phyloP scores from a whole-genome alignment of 345 rosid species.

The Chamaenerion angustifolium region DNA sequence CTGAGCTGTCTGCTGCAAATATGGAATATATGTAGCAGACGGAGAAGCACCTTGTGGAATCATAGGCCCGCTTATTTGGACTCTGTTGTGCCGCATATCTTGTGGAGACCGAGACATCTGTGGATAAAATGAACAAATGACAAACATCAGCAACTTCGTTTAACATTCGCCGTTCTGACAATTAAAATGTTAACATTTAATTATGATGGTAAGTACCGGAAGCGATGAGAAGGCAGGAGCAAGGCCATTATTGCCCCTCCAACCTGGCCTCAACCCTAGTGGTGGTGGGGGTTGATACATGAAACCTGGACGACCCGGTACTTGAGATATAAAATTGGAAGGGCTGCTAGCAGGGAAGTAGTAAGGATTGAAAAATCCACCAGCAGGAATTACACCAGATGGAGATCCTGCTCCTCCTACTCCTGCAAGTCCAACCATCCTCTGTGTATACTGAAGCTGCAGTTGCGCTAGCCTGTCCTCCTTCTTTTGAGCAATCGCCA shows the following conservation, averaged over 20 bases:
- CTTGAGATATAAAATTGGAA: conserved; percentile 35
- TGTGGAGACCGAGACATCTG: conserved; percentile 34
- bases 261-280: conserved; percentile 38
- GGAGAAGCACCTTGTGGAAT: conserved; percentile 22
- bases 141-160: not conserved
- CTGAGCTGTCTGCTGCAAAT: conserved; percentile 30
- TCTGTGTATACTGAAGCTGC: conserved; percentile 39
- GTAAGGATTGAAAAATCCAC: conserved; percentile 44
- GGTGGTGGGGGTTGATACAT: conserved; percentile 32
- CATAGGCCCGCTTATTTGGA: conserved; percentile 27
- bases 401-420: conserved; percentile 19
- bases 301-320: conserved; percentile 29
- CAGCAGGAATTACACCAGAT: conserved; percentile 35
- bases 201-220: conserved; percentile 16
- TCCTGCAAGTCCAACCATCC: conserved; percentile 23
- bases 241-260: conserved; percentile 34
- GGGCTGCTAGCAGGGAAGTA: conserved; percentile 33
- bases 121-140: not conserved
- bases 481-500: conserved; percentile 67
- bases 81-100: conserved; percentile 37
- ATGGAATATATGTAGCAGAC: conserved; percentile 25
- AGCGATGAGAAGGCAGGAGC: conserved; percentile 30
- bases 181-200: not conserved
- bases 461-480: conserved; percentile 52
- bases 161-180: not conserved